These are phyloP conservation scores for Ophiostoma himal-ulmi DNA, from an alignment of 2,329 filamentous ascomycete species.

Conservation along the genomic window DNA sequence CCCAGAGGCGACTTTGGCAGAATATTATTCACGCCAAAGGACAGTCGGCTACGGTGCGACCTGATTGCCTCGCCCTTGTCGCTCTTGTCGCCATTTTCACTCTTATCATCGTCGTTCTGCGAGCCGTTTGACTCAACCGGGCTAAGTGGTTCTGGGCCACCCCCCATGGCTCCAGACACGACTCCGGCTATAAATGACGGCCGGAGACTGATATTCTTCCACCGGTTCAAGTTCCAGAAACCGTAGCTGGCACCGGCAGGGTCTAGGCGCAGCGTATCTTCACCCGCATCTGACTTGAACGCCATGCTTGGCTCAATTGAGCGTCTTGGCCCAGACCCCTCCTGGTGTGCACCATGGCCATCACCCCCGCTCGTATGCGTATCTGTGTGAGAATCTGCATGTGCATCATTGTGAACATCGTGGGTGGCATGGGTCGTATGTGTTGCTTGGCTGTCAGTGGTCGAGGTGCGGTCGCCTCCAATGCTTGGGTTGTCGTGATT, in stretches of 20 bases:
- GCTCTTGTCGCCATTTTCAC: background rate
- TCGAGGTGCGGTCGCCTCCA: background rate
- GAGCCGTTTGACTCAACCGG: background rate
- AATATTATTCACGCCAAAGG: constrained; percentile 22
- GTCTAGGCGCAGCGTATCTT: constrained; percentile 36
- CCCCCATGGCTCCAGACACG: constrained; percentile 11
- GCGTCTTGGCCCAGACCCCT: background rate
- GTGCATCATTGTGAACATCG: background rate
- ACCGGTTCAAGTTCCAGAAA: constrained; percentile 55
- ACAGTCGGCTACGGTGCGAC: constrained; percentile 20
- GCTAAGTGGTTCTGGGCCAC: constrained; percentile 11
- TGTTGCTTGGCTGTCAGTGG: background rate
- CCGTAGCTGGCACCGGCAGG: constrained; percentile 39
- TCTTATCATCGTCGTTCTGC: background rate
- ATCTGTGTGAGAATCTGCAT: background rate
- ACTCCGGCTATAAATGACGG: constrained; percentile 17
- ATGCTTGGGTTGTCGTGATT: background rate
- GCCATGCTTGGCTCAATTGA: constrained; percentile 47
- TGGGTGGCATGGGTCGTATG: background rate
- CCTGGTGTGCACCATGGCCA: constrained; percentile 37
- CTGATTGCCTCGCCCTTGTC: constrained; percentile 18
- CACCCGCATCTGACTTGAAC: constrained; percentile 39
- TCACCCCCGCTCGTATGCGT: constrained; percentile 20
- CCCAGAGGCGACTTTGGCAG: constrained; percentile 25
- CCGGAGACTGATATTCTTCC: constrained; percentile 41